A percentile compares a stretch with the other conserved stretches of the same genome.
Evolutionary conservation across 257 asterid species (phyloP).

Genomic region (Solanum bulbocastanum): DNA sequence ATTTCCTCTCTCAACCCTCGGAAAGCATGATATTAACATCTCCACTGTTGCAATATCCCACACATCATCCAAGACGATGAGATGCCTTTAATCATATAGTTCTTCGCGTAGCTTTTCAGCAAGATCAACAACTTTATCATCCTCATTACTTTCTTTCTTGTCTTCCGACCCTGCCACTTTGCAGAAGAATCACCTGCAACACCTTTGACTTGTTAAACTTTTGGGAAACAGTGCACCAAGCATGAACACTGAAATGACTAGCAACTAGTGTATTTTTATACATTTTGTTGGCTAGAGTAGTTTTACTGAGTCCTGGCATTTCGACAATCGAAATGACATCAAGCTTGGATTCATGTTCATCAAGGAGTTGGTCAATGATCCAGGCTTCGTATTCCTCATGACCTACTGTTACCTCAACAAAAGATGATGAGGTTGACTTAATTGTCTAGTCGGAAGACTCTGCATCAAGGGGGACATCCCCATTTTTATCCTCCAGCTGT

Average conservation of each 20-base stretch:
- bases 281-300: background rate
- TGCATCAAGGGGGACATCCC: background rate
- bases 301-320: background rate
- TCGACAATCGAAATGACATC: background rate
- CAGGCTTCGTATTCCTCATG: background rate
- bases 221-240: background rate
- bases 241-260: background rate
- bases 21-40: background rate
- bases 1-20: background rate
- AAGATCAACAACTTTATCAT: background rate
- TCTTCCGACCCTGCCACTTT: background rate
- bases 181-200: background rate
- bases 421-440: background rate
- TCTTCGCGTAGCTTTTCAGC: background rate
- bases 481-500: background rate
- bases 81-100: background rate
- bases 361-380: background rate
- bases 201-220: background rate
- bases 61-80: background rate
- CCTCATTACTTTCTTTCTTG: background rate
- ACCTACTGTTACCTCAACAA: background rate
- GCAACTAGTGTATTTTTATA: background rate
- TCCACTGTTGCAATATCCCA: background rate
- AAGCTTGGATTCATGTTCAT: background rate
- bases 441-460: background rate